Evolutionary conservation across 73 alveolate genomes (phyloP).

Genomic region (Blepharisma japonicum): DNA sequence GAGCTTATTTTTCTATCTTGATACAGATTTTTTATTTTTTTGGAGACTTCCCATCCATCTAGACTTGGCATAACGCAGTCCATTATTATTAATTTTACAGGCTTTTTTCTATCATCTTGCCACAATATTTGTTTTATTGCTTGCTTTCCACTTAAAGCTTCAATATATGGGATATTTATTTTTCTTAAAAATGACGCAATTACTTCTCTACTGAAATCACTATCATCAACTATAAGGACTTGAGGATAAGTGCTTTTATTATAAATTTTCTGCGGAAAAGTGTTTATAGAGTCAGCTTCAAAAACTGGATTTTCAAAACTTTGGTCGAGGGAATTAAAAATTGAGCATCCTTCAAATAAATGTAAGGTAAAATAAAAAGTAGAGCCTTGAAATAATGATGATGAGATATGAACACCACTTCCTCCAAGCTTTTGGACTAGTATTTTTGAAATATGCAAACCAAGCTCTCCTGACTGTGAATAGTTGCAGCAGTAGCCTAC

Average conservation of each 20-base stretch:
- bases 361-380: neutral
- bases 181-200: neutral
- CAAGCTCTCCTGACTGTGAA: neutral
- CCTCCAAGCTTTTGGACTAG: constrained; percentile 20
- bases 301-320: too few species aligned
- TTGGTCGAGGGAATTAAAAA: too few species aligned
- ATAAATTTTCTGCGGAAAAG: too few species aligned
- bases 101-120: neutral
- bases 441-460: constrained; percentile 5
- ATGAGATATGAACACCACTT: neutral
- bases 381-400: neutral
- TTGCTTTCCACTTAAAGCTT: constrained; percentile 7
- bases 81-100: neutral
- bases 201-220: neutral
- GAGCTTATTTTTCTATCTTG: neutral
- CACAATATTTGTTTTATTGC: constrained; percentile 5
- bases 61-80: constrained; percentile 21
- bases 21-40: neutral
- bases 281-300: too few species aligned
- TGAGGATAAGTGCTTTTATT: neutral
- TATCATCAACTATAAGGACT: constrained; percentile 12
- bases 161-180: neutral
- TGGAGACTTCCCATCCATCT: constrained; percentile 22
- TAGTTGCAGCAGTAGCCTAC: too few species aligned
- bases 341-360: neutral